A percentile compares a stretch with the other conserved stretches of the same genome.
These are phyloP conservation scores for Telfairia occidentalis DNA, from an alignment of 331 rosid species.

Conservation along the genomic window DNA sequence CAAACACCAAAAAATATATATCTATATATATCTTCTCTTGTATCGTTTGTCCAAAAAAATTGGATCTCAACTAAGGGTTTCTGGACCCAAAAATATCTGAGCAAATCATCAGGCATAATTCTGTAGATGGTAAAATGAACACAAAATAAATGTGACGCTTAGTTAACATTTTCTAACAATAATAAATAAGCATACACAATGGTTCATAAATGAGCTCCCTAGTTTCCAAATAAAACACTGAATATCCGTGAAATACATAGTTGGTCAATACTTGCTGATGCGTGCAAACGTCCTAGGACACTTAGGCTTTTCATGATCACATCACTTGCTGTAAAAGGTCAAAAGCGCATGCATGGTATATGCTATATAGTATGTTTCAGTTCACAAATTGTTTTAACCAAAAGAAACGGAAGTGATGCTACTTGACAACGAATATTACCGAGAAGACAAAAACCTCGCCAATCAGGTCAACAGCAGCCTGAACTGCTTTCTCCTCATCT, in stretches of 20 bases:
- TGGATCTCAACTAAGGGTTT: neutral
- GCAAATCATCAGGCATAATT: neutral
- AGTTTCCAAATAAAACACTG: neutral
- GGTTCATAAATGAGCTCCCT: neutral
- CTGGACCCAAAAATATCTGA: neutral
- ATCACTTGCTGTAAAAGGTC: neutral
- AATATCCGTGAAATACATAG: neutral
- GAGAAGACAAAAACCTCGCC: constrained; percentile 83
- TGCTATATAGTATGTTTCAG: neutral
- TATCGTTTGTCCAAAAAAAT: neutral
- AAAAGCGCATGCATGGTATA: constrained; percentile 1
- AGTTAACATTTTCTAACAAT: neutral
- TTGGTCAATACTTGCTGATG: neutral
- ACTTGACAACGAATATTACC: constrained; percentile 27
- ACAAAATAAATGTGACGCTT: neutral
- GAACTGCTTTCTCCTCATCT: constrained; percentile 89
- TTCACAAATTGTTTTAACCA: neutral
- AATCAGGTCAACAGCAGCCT: constrained; percentile 81
- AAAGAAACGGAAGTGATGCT: neutral
- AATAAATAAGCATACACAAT: neutral
- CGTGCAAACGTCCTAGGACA: no score
- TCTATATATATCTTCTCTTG: neutral
- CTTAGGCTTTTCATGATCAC: no score
- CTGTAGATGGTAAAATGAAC: neutral
- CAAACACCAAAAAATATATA: neutral